phyloP scores from a whole-genome alignment of 108 stramenopile genomes.

The Nitzschia sp. region DNA sequence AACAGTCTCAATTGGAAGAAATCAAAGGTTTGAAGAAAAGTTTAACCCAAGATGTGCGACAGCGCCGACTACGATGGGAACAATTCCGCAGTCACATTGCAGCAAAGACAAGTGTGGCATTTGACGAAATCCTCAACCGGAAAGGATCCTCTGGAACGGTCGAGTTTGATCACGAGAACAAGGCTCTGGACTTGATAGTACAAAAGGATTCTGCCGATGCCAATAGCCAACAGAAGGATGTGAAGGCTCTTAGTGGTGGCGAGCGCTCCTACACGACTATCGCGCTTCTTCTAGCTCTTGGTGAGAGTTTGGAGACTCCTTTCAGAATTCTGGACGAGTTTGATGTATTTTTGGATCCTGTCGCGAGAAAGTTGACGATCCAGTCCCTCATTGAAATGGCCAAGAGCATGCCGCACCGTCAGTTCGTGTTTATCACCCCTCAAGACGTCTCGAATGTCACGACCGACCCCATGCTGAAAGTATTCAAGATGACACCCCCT shows the following conservation, averaged over 20 bases:
- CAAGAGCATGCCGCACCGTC: constrained; percentile 75
- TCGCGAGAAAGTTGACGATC: constrained; percentile 85
- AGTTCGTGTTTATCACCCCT: constrained; percentile 97
- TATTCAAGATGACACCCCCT: constrained; percentile 70
- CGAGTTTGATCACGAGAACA: constrained; percentile 69
- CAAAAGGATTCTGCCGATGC: constrained; percentile 69
- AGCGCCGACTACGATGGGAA: constrained; percentile 55
- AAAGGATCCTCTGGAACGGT: constrained; percentile 79
- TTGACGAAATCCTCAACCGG: constrained; percentile 75
- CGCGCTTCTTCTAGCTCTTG: constrained; percentile 90
- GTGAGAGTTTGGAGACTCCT: constrained; percentile 90
- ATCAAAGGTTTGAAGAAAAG: constrained; percentile 35
- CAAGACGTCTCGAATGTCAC: constrained; percentile 70
- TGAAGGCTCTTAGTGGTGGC: constrained; percentile 86
- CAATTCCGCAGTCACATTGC: constrained; percentile 65
- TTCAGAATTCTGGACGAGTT: constrained; percentile 99
- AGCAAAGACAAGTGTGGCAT: constrained; percentile 49
- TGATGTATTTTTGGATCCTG: constrained; percentile 96
- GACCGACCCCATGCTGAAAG: constrained; percentile 58
- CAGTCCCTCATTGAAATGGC: constrained; percentile 67
- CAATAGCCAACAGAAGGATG: constrained; percentile 75
- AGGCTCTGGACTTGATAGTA: constrained; percentile 63
- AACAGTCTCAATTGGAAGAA: constrained; percentile 53
- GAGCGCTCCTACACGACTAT: constrained; percentile 87
- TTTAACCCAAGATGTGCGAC: constrained; percentile 49